Evolutionary conservation across 2,329 filamentous ascomycete species (phyloP).

Genomic region (Fusarium scirpi): DNA sequence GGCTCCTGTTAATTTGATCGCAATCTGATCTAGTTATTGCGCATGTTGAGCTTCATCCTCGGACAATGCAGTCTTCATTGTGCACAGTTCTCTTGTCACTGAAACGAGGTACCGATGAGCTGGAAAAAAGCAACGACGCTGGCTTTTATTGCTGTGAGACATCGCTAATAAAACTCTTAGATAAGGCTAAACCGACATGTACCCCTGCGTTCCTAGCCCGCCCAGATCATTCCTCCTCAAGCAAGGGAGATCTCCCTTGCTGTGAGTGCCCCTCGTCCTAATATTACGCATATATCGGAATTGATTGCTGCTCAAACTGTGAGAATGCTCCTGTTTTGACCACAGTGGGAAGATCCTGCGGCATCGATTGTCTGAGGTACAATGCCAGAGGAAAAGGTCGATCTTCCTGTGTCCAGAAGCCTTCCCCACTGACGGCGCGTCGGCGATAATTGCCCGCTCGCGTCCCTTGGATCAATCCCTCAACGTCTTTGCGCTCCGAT

Average conservation of each 20-base stretch:
- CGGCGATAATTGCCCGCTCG: constrained; percentile 32
- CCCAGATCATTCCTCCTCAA: neutral
- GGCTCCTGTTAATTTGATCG: neutral
- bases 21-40: neutral
- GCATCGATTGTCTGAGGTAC: constrained; percentile 37
- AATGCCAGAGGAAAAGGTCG: constrained; percentile 42
- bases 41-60: neutral
- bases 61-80: neutral
- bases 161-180: constrained; percentile 15
- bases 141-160: neutral
- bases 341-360: neutral
- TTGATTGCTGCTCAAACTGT: constrained; percentile 7
- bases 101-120: neutral
- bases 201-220: constrained; percentile 8
- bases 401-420: constrained; percentile 39
- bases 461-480: constrained; percentile 34
- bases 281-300: constrained; percentile 25
- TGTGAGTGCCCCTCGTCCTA: too few species aligned
- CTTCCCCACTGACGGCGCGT: constrained; percentile 37
- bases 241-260: constrained; percentile 6
- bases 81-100: neutral
- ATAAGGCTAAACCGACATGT: constrained; percentile 10
- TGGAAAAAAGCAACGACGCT: neutral
- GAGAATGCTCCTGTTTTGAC: neutral
- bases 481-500: constrained; percentile 38